phyloP scores from a whole-genome alignment of 306 rosid species.

The Adenanthera pavonina region DNA sequence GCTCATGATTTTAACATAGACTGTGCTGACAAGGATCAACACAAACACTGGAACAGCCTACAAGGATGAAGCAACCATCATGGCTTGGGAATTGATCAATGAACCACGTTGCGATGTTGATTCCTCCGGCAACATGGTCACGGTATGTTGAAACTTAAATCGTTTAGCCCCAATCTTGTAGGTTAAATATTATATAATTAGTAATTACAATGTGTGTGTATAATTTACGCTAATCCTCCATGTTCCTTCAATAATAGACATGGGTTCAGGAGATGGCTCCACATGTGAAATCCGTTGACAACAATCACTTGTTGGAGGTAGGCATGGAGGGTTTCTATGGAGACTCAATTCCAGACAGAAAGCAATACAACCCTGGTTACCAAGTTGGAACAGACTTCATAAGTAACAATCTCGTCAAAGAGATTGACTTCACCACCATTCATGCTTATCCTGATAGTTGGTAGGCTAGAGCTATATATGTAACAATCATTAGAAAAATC shows the following conservation, averaged over 20 bases:
- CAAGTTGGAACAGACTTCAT: conserved; percentile 46
- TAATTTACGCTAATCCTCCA: background rate
- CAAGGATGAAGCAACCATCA: conserved; percentile 42
- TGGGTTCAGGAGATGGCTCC: conserved; percentile 62
- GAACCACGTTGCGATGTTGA: conserved; percentile 64
- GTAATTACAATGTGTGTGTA: background rate
- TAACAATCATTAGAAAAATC: too few relatives aligned
- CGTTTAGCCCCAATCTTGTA: background rate
- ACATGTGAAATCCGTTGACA: conserved; percentile 59
- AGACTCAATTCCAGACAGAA: conserved; percentile 52
- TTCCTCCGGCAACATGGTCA: conserved; percentile 55
- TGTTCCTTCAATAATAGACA: conserved; percentile 30
- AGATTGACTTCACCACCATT: conserved; percentile 63
- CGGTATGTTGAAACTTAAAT: conserved; percentile 27
- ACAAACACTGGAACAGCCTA: conserved; percentile 52
- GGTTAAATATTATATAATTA: background rate
- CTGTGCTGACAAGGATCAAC: conserved; percentile 62
- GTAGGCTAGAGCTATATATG: conserved; percentile 28
- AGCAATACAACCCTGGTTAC: conserved; percentile 33
- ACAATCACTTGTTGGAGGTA: conserved; percentile 56
- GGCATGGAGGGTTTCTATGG: conserved; percentile 86
- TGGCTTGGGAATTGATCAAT: conserved; percentile 63
- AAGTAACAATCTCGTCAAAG: conserved; percentile 38
- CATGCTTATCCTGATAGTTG: conserved; percentile 62
- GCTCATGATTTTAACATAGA: conserved; percentile 30